Evolutionary conservation across 2,329 filamentous ascomycete genomes (phyloP), one percentile per base, ranked within the genome.

Genomic region (Xylaria digitata): DNA sequence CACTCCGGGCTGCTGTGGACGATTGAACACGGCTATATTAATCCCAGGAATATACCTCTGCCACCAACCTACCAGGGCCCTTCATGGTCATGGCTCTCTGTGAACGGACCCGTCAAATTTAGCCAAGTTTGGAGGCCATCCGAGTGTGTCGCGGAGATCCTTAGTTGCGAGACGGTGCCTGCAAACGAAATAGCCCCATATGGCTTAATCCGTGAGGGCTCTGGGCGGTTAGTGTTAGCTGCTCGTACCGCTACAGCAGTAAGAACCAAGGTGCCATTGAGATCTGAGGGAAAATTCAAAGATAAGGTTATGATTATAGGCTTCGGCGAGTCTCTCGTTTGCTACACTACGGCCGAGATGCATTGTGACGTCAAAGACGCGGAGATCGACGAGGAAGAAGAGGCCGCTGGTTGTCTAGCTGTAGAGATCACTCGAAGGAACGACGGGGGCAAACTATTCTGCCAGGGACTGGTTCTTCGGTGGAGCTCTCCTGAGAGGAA

Each of bases 151-250:
- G 55, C 30, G 15, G 55, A 58, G 55, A 58, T 58, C 17, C 42
- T 58, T 11, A 49, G 56, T 13, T 59, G 43, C 32, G 56, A 59
- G 32, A 6, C 11, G 34, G 34, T 37, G 30, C 30, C 56, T 34
- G 49, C 9, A 19, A 52, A 52, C 15, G 26, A n/a, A 19, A 19
- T 6, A 34, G 49, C 49, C 9, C 49, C 49, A 19, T 52, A 19
- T 17, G 49, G 49, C 17, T 11, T 34, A 11, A 34, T 34, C 8
- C 30, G 30, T 19, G 49, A 52, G 17, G 49, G 49, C 26, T 92
- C 32, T 19, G 49, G 49, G 21, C 26, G 30, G 2, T 26, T 52
- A 13, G 48, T 50, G 48, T 30, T 50, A 26, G 48, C 48, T 32
- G 48, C 48, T 11, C 48, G 23, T 30, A 50, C 48, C 32, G 48